phyloP scores from a whole-genome alignment of 805 yeast species.

The Barnettozyma sucrosica region DNA sequence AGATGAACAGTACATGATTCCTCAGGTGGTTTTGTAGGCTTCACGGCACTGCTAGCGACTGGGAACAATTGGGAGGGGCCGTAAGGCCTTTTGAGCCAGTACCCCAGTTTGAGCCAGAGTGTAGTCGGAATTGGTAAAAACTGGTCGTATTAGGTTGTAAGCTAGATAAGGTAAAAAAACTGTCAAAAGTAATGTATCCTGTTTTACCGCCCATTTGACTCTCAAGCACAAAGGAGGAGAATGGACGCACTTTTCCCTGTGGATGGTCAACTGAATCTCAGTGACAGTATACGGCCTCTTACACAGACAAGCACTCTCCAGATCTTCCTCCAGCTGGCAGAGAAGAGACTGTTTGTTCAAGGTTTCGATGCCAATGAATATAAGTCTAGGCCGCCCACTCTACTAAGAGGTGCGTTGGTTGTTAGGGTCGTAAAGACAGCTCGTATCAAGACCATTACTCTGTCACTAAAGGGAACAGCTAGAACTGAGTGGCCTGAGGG shows the following conservation, averaged over 20 bases:
- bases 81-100: too few species aligned
- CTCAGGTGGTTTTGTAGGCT: too few species aligned
- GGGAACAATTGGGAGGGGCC: too few species aligned
- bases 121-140: neutral
- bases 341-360: conserved; percentile 70
- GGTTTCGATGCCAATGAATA: conserved; percentile 71
- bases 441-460: conserved; percentile 56
- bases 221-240: neutral
- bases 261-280: conserved; percentile 44
- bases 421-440: conserved; percentile 66
- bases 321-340: conserved; percentile 71
- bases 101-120: too few species aligned
- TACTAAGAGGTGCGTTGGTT: conserved; percentile 75
- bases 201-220: neutral
- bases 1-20: conserved; percentile 3
- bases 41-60: too few species aligned
- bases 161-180: neutral
- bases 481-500: conserved; percentile 98
- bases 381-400: conserved; percentile 62
- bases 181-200: neutral
- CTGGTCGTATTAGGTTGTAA: neutral
- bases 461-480: conserved; percentile 61
- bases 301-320: conserved; percentile 62
- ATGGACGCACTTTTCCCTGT: conserved; percentile 43
- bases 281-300: conserved; percentile 38